Evolutionary conservation across 345 rosid species (phyloP).

Genomic region (Cardamine chenopodiifolia): DNA sequence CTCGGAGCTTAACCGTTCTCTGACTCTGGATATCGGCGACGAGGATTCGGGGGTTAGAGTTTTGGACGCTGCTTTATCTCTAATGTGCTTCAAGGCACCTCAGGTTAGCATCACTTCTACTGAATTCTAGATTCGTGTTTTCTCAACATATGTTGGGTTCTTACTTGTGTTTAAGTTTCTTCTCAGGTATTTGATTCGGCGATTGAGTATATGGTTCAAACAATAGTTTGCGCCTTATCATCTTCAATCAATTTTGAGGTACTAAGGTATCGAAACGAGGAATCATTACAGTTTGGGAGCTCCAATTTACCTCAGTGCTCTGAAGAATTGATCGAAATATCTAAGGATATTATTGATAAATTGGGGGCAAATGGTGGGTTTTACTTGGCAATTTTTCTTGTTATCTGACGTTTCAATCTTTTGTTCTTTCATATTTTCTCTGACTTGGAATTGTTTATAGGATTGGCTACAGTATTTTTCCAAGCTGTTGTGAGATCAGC

Average conservation of each 20-base stretch:
- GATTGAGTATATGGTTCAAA: slow-evolving; percentile 55
- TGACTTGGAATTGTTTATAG: slow-evolving; percentile 41
- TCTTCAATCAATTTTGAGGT: slow-evolving; percentile 56
- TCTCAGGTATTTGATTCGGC: slow-evolving; percentile 64
- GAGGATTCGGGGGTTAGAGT: slow-evolving; percentile 52
- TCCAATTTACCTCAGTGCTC: slow-evolving; percentile 45
- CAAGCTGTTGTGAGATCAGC: slow-evolving; percentile 55
- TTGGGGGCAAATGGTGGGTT: slow-evolving; percentile 53
- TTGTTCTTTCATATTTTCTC: neutral
- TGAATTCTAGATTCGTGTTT: neutral
- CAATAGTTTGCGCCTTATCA: slow-evolving; percentile 57
- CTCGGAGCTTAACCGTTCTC: slow-evolving; percentile 57
- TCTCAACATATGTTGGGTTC: neutral
- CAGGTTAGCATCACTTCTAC: slow-evolving; percentile 45
- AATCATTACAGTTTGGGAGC: slow-evolving; percentile 59
- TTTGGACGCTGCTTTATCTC: slow-evolving; percentile 65
- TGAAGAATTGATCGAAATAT: slow-evolving; percentile 52
- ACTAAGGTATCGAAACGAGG: slow-evolving; percentile 45
- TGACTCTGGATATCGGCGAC: slow-evolving; percentile 46
- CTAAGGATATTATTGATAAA: slow-evolving; percentile 47
- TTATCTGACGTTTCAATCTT: neutral
- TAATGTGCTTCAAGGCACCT: slow-evolving; percentile 72
- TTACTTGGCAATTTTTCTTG: neutral
- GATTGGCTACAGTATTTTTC: slow-evolving; percentile 44
- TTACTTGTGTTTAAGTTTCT: neutral